Base-by-base conservation (phyloP, 148 eudicot genomes). In the Cornus kousa region DNA sequence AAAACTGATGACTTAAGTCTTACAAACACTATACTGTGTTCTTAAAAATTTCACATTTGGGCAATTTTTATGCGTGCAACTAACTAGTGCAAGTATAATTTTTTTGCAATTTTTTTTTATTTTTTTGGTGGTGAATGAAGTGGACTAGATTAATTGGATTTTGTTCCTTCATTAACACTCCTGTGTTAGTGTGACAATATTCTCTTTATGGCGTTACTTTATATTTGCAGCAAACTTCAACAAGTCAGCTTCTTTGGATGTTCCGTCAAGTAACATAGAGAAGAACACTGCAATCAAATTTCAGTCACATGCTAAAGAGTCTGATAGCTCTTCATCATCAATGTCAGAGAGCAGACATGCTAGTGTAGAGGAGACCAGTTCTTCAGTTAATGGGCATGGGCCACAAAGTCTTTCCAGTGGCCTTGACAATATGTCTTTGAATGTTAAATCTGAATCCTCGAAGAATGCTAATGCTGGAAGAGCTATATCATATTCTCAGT, bases 371-470 rank as follows among this genome's bases (percentile, higher is more conserved):
- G 87, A 80, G 73, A 86, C 74, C 24, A 77, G 13, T 77, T 77
- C 88, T 74, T 50, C 70, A 64, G 75, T 75, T 3, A 81, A 82
- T 79, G 89, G 82, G 76, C 80, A 11, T 69, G 77, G 84, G 68
- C 62, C 76, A 78, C 85, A 67, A 76, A 68, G 59, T 65, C 79
- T 85, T 78, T 43, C 84, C 53, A 84, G 86, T 70, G 87, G 53
- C 62, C 68, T 88, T 82, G 75, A 76, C 23, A 82, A 75, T 74
- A 79, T 87, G 74, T 80, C 93, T 67, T 67, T 89, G 80, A 81
- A 77, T 77, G 80, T 78, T 55, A 90, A 85, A 53, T 62, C 92
- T 81, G 90, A 84, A 77, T 73, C 87, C 65, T 82, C 83, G 59
- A 90, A 87, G 86, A 68, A 71, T 39, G 60, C 40, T n/a, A 78